Percentiles rank a stretch among this genome's conserved stretches.
phyloP scores from a whole-genome alignment of 352 stramenopile genomes.

The Phytophthora fragariaefolia region DNA sequence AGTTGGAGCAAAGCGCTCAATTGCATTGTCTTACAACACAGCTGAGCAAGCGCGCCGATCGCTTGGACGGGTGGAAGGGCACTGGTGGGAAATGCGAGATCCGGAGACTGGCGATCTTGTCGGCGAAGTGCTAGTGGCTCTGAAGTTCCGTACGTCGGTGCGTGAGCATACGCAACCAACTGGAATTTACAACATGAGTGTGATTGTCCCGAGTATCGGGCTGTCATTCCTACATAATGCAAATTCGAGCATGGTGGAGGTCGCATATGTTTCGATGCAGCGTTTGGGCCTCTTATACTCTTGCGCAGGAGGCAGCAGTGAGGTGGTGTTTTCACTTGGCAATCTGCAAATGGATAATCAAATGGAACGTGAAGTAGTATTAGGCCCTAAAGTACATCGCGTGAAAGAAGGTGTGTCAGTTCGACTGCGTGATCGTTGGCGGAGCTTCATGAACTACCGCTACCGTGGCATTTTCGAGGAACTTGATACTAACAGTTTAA shows the following conservation, averaged over 20 bases:
- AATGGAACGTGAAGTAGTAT: slow-evolving; percentile 87
- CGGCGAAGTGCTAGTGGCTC: slow-evolving; percentile 79
- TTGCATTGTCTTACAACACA: slow-evolving; percentile 82
- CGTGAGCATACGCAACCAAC: slow-evolving; percentile 59
- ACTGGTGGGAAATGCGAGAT: slow-evolving; percentile 88
- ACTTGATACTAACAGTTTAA: slow-evolving; percentile 69
- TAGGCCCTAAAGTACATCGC: slow-evolving; percentile 81
- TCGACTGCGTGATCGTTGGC: slow-evolving; percentile 83
- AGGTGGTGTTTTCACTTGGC: slow-evolving; percentile 81
- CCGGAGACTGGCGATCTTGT: slow-evolving; percentile 76
- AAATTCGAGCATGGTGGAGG: slow-evolving; percentile 84
- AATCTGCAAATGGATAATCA: slow-evolving; percentile 93
- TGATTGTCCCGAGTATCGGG: slow-evolving; percentile 82
- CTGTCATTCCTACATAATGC: slow-evolving; percentile 88
- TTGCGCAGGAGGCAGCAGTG: slow-evolving; percentile 76
- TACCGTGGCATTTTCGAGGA: slow-evolving; percentile 87
- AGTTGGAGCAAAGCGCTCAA: slow-evolving; percentile 68
- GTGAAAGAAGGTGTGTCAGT: slow-evolving; percentile 90
- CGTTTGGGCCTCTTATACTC: slow-evolving; percentile 82
- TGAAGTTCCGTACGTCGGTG: slow-evolving; percentile 82
- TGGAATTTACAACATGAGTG: slow-evolving; percentile 77
- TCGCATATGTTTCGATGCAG: slow-evolving; percentile 88
- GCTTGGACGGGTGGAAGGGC: slow-evolving; percentile 72
- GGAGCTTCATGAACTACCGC: slow-evolving; percentile 84
- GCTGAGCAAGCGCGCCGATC: slow-evolving; percentile 73